These are phyloP conservation scores for Mycena amicta DNA, from an alignment of 768 basidiomycete species.

Conservation along the genomic window DNA sequence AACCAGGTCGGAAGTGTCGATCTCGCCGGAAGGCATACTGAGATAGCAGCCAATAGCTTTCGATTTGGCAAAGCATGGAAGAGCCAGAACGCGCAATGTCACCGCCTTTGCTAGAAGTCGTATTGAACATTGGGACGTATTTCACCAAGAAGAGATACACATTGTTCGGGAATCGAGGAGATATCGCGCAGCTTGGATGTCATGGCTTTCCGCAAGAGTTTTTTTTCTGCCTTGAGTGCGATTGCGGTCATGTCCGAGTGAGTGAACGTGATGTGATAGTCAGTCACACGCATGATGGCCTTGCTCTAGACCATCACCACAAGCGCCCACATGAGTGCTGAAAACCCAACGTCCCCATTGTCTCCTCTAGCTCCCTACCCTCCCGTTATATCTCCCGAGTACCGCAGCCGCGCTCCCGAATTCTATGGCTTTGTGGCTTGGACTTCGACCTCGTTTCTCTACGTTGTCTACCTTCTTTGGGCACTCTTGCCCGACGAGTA, in stretches of 20 bases:
- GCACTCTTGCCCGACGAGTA: constrained; percentile 74
- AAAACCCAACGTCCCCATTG: constrained; percentile 45
- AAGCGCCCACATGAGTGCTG: too few species aligned
- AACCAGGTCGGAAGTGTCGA: constrained; percentile 58
- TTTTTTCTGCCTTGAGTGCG: constrained; percentile 52
- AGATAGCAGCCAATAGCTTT: constrained; percentile 72
- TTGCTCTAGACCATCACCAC: too few species aligned
- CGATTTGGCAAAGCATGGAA: constrained; percentile 53
- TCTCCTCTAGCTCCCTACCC: constrained; percentile 48
- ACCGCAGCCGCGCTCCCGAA: constrained; percentile 74
- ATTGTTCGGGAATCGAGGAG: constrained; percentile 58
- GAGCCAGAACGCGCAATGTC: constrained; percentile 46
- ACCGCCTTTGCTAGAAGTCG: constrained; percentile 47
- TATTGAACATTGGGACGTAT: constrained; percentile 6
- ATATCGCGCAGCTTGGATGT: constrained; percentile 46
- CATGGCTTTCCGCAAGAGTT: constrained; percentile 54
- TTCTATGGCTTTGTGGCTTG: constrained; percentile 91
- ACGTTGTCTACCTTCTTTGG: constrained; percentile 76
- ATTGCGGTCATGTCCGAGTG: background rate
- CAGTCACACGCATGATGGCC: too few species aligned
- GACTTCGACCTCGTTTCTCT: constrained; percentile 74
- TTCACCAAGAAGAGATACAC: constrained; percentile 34
- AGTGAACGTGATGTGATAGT: too few species aligned
- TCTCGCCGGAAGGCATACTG: constrained; percentile 76
- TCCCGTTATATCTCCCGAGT: too few species aligned